Conservation (phyloP, 768 basidiomycete species). For the Guyanaporus albipodus region DNA sequence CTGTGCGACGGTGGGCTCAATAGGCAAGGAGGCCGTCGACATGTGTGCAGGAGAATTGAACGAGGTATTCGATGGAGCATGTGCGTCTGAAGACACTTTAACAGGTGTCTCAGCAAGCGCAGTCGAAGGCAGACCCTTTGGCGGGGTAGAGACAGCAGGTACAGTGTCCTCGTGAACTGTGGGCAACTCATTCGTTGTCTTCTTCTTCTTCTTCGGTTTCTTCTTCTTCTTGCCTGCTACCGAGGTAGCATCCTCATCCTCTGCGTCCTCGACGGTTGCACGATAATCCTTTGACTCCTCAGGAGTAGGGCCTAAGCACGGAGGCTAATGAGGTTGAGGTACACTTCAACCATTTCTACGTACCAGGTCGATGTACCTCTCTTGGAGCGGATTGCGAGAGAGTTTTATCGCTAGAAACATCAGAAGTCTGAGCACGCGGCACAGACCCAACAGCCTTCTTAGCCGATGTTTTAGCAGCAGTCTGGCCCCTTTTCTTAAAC, state of each 20-base stretch:
- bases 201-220: slow-evolving; percentile 72
- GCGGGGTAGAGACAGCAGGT: slow-evolving; percentile 13
- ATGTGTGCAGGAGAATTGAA: slow-evolving; percentile 22
- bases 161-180: slow-evolving; percentile 23
- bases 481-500: slow-evolving; percentile 20
- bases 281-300: slow-evolving; percentile 34
- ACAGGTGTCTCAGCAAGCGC: slow-evolving; percentile 26
- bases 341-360: neutral
- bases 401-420: slow-evolving; percentile 8
- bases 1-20: slow-evolving; percentile 53
- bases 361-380: slow-evolving; percentile 15
- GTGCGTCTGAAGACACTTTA: slow-evolving; percentile 8
- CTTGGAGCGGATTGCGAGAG: slow-evolving; percentile 4
- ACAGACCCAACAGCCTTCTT: slow-evolving; percentile 8
- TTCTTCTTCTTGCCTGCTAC: slow-evolving; percentile 51
- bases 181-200: slow-evolving; percentile 31
- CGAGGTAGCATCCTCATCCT: slow-evolving; percentile 49
- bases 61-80: slow-evolving; percentile 14
- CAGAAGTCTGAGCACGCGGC: slow-evolving; percentile 6
- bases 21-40: slow-evolving; percentile 42
- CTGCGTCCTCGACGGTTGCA: slow-evolving; percentile 66
- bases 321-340: neutral
- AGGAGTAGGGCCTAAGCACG: slow-evolving; percentile 7
- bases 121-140: slow-evolving; percentile 15
- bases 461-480: slow-evolving; percentile 5